A percentile compares a stretch with the other conserved stretches of the same genome.
Evolutionary conservation across 371 early-diverging fungal genomes (phyloP).

Genomic region (Mortierella sp.): DNA sequence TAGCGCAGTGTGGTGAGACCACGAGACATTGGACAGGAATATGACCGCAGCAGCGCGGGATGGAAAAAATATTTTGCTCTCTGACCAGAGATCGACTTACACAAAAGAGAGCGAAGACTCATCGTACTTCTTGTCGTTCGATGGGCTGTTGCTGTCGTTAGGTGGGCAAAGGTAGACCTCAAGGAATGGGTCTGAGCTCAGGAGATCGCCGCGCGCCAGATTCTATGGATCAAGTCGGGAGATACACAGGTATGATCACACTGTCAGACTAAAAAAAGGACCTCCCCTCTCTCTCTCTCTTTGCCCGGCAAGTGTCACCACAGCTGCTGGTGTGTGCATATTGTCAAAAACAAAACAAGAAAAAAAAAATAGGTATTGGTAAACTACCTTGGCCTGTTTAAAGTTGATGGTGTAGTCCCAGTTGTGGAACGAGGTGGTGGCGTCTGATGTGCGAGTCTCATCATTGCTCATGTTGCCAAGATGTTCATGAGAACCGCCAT

Average conservation of each 20-base stretch:
- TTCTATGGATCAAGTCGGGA: constrained; percentile 8
- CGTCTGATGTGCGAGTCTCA: background rate
- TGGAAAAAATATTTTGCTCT: background rate
- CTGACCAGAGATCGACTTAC: constrained; percentile 16
- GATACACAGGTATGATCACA: background rate
- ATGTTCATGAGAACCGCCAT: no score
- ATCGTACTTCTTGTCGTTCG: no score
- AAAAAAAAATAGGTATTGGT: background rate
- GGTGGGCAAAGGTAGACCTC: constrained; percentile 35
- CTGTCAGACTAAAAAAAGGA: background rate
- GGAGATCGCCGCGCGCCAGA: constrained; percentile 29
- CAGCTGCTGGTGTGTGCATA: background rate
- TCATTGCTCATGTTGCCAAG: no score
- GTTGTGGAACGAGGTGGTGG: constrained; percentile 21
- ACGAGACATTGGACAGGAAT: constrained; percentile 4
- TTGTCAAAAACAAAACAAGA: no score
- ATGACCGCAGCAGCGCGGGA: background rate
- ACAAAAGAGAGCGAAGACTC: constrained; percentile 19
- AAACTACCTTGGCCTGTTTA: constrained; percentile 30
- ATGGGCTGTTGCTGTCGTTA: constrained; percentile 2
- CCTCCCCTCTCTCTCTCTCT: background rate
- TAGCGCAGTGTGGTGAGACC: background rate
- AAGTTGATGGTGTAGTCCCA: constrained; percentile 38
- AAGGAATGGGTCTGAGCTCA: constrained; percentile 39
- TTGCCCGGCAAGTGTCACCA: background rate